Percentiles rank a stretch among this genome's conserved stretches.
Conservation (phyloP, 148 eudicot genomes). For the Camellia granthamiana region DNA sequence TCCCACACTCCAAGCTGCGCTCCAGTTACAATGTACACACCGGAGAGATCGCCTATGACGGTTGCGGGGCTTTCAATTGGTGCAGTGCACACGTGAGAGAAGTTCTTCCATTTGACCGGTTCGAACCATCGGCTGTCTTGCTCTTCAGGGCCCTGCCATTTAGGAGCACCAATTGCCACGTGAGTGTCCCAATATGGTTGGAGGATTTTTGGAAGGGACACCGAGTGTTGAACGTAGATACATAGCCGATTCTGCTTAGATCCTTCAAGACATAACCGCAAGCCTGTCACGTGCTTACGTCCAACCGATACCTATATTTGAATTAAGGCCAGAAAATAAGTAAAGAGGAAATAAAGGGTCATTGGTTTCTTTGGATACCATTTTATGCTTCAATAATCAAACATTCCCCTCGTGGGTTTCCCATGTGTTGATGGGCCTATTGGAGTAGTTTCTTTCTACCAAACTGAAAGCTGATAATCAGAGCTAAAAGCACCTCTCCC, state of each 20-base stretch:
- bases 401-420: no score
- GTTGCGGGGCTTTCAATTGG: slow-evolving; percentile 76
- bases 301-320: slow-evolving; percentile 71
- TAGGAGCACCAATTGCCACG: slow-evolving; percentile 82
- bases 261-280: slow-evolving; percentile 71
- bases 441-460: no score
- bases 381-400: no score
- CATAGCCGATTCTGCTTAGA: slow-evolving; percentile 67
- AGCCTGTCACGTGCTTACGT: slow-evolving; percentile 85
- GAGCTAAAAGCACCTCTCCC: no score
- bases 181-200: slow-evolving; percentile 74
- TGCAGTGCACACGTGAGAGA: slow-evolving; percentile 87
- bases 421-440: no score
- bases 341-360: neutral
- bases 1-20: slow-evolving; percentile 96
- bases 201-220: slow-evolving; percentile 74
- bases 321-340: neutral
- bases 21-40: slow-evolving; percentile 77
- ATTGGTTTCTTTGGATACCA: neutral
- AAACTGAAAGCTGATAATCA: no score
- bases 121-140: slow-evolving; percentile 97
- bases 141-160: slow-evolving; percentile 95
- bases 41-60: slow-evolving; percentile 56
- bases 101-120: slow-evolving; percentile 86
- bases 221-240: slow-evolving; percentile 67